These are phyloP conservation scores for Termitomyces sp. DNA, from an alignment of 768 basidiomycete species.

Conservation along the genomic window DNA sequence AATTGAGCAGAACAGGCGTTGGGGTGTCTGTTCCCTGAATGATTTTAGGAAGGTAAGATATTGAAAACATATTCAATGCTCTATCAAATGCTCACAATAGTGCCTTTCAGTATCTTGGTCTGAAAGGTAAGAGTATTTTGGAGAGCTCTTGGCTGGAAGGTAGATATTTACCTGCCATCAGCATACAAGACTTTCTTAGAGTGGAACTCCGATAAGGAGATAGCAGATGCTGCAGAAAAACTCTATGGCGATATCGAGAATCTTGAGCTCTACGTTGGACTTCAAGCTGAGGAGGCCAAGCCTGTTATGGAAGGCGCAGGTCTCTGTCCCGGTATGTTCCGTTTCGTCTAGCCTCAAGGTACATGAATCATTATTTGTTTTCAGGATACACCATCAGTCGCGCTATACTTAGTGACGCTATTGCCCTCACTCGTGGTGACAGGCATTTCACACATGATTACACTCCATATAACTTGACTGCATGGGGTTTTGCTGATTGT, in stretches of 20 bases:
- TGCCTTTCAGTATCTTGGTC: conserved; percentile 53
- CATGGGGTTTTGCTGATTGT: conserved; percentile 84
- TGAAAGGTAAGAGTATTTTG: conserved; percentile 50
- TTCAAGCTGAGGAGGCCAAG: conserved; percentile 77
- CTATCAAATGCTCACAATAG: neutral
- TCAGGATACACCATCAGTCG: conserved; percentile 77
- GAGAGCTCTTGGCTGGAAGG: neutral
- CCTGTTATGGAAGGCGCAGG: conserved; percentile 74
- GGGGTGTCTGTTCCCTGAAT: conserved; percentile 82
- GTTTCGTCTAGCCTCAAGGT: neutral
- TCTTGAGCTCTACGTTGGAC: conserved; percentile 76
- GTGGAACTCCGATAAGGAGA: conserved; percentile 72
- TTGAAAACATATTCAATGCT: neutral
- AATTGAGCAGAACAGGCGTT: conserved; percentile 67
- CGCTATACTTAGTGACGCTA: conserved; percentile 82
- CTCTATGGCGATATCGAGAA: conserved; percentile 73
- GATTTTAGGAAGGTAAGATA: conserved; percentile 64
- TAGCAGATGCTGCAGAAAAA: conserved; percentile 68
- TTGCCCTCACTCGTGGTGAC: conserved; percentile 83
- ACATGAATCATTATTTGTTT: neutral
- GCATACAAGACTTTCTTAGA: conserved; percentile 69
- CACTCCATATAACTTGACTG: conserved; percentile 74
- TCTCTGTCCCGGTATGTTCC: conserved; percentile 65
- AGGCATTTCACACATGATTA: conserved; percentile 78
- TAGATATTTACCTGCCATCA: conserved; percentile 18